Percentiles rank a stretch among this genome's conserved stretches.
phyloP scores from a whole-genome alignment of 306 rosid genomes.

The Aeschynomene evenia region DNA sequence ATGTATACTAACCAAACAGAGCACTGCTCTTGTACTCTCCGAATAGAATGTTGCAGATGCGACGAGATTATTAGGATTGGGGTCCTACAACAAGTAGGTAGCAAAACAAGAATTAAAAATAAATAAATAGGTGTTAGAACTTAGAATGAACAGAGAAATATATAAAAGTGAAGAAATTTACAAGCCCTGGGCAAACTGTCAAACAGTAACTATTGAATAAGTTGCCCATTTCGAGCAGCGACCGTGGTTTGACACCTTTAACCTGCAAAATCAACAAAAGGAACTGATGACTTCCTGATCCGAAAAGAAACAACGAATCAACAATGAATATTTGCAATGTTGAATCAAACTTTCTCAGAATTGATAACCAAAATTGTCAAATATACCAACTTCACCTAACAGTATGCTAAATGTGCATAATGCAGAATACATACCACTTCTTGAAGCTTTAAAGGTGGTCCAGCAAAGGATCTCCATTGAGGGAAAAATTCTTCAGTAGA shows the following conservation, averaged over 20 bases:
- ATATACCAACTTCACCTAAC: not conserved
- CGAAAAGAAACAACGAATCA: not conserved
- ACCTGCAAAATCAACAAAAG: slow-evolving; percentile 47
- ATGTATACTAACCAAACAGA: slow-evolving; percentile 59
- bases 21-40: slow-evolving; percentile 67
- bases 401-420: slow-evolving; percentile 2
- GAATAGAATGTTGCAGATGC: slow-evolving; percentile 69
- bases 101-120: slow-evolving; percentile 6
- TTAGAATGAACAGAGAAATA: not conserved
- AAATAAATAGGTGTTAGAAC: slow-evolving; percentile 9
- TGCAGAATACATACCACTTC: slow-evolving; percentile 59
- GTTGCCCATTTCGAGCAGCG: slow-evolving; percentile 55
- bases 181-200: slow-evolving; percentile 69
- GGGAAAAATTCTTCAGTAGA: slow-evolving; percentile 70
- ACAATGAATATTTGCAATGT: not conserved
- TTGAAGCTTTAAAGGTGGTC: slow-evolving; percentile 79
- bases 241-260: slow-evolving; percentile 64
- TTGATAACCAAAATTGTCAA: not conserved
- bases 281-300: not conserved
- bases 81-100: slow-evolving; percentile 48
- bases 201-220: slow-evolving; percentile 48
- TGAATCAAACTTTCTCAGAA: not conserved
- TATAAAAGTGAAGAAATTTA: slow-evolving; percentile 18
- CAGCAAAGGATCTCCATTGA: slow-evolving; percentile 72
- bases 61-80: slow-evolving; percentile 74